These are phyloP conservation scores for Pyrenula massariospora DNA, from an alignment of 495 filamentous ascomycete genomes.

Conservation along the genomic window DNA sequence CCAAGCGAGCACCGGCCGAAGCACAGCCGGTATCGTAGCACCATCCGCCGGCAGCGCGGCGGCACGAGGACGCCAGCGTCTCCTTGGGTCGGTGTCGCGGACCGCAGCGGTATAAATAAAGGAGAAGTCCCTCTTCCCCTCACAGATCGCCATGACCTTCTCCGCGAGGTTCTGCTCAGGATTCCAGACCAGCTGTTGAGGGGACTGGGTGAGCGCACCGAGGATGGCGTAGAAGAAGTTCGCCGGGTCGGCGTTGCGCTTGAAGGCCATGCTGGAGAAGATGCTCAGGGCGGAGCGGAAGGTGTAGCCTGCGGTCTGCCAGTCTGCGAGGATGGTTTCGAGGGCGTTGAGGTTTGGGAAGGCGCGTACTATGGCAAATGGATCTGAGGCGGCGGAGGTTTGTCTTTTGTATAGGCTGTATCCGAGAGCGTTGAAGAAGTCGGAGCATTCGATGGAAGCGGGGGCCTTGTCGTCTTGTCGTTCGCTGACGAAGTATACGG, in stretches of 20 bases:
- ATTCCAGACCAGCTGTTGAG: not conserved
- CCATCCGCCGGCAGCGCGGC: not conserved
- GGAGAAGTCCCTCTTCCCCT: not conserved
- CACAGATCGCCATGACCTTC: not conserved
- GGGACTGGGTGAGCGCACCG: not conserved
- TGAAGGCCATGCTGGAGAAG: conserved; percentile 11
- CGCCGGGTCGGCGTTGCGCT: not conserved
- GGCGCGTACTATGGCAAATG: not conserved
- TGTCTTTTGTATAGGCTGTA: conserved; percentile 1
- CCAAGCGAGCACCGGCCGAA: not conserved
- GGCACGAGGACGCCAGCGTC: not conserved
- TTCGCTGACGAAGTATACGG: not conserved
- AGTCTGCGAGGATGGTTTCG: conserved; percentile 12
- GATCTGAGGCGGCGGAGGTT: not conserved
- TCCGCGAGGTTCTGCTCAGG: not conserved
- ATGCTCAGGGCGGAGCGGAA: conserved; percentile 8
- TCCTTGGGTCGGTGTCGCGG: not conserved
- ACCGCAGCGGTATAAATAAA: not conserved
- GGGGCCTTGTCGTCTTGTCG: not conserved
- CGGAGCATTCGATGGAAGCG: not conserved
- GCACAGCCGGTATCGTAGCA: not conserved
- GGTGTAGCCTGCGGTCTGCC: conserved; percentile 4
- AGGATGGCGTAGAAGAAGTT: not conserved
- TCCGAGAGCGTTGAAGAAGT: conserved; percentile 8
- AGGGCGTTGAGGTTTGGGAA: conserved; percentile 10